Conservation (phyloP, 352 stramenopile species). For the Pythium brachiatum region DNA sequence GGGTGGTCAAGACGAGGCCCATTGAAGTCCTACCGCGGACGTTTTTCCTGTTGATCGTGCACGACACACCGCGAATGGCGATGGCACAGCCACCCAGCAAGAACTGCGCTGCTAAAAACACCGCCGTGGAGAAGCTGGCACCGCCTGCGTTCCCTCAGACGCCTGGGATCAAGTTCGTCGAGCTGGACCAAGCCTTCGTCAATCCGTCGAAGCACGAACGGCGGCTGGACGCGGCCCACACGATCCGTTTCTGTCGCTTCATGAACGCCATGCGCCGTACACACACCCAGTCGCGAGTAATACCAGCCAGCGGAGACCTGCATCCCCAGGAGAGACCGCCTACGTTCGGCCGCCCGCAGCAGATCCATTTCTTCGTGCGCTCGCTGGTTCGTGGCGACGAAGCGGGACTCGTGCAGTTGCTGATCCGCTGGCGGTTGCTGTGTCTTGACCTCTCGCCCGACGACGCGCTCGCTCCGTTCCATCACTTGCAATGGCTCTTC, state of each 20-base stretch:
- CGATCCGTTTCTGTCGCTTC: conserved; percentile 51
- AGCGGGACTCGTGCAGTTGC: conserved; percentile 42
- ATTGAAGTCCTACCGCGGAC: conserved; percentile 57
- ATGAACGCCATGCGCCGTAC: conserved; percentile 27
- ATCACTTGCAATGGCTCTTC: conserved; percentile 33
- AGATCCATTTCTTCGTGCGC: conserved; percentile 55
- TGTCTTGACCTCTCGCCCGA: conserved; percentile 41
- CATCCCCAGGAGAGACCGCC: neutral
- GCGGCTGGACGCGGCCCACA: conserved; percentile 39
- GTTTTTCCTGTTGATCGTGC: conserved; percentile 58
- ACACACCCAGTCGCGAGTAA: neutral
- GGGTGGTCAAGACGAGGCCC: conserved; percentile 27
- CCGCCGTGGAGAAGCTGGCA: neutral
- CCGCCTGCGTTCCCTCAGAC: conserved; percentile 29
- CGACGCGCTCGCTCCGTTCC: conserved; percentile 52
- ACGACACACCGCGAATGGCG: conserved; percentile 28
- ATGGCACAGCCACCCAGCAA: conserved; percentile 7
- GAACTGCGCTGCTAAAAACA: too few species aligned
- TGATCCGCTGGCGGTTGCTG: conserved; percentile 62
- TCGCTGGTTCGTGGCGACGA: conserved; percentile 35
- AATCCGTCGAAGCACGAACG: conserved; percentile 20
- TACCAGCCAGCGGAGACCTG: neutral
- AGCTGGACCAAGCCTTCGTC: conserved; percentile 9
- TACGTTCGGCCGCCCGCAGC: neutral
- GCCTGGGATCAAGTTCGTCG: conserved; percentile 41